phyloP scores from a whole-genome alignment of 2,329 filamentous ascomycete species.

The Lasiodiplodia hormozganensis region DNA sequence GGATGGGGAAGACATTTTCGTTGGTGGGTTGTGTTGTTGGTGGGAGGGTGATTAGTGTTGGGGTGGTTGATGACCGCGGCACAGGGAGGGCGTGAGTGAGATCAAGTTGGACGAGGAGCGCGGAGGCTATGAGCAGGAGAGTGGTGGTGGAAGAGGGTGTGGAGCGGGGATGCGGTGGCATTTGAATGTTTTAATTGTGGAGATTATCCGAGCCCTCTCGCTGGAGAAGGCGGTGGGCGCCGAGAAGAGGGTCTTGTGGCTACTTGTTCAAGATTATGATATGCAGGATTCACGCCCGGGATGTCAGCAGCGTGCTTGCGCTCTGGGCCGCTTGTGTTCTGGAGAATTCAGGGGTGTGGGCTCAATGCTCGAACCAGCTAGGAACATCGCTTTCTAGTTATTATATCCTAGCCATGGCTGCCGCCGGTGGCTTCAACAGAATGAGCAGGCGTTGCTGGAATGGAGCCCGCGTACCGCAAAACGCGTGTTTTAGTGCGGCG shows the following conservation, averaged over 20 bases:
- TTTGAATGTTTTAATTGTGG: constrained; percentile 27
- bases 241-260: not conserved
- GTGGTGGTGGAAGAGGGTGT: not conserved
- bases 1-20: constrained; percentile 6
- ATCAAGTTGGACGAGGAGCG: not conserved
- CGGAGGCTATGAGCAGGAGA: constrained; percentile 4
- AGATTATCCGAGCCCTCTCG: constrained; percentile 8
- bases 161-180: constrained; percentile 3
- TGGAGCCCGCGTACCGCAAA: not conserved
- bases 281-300: constrained; percentile 24
- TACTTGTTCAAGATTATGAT: constrained; percentile 27
- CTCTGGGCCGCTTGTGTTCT: constrained; percentile 4
- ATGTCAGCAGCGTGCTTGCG: constrained; percentile 15
- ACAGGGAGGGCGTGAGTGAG: not conserved
- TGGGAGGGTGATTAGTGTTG: not conserved
- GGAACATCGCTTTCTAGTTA: constrained; percentile 1
- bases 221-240: constrained; percentile 18
- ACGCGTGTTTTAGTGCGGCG: constrained; percentile 10
- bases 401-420: constrained; percentile 2
- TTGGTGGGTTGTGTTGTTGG: not conserved
- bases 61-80: not conserved
- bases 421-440: not conserved
- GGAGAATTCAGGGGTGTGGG: constrained; percentile 25
- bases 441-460: constrained; percentile 14
- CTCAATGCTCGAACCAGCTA: constrained; percentile 17